phyloP scores from a whole-genome alignment of 2,329 filamentous ascomycete species.

The Didymella exigua region DNA sequence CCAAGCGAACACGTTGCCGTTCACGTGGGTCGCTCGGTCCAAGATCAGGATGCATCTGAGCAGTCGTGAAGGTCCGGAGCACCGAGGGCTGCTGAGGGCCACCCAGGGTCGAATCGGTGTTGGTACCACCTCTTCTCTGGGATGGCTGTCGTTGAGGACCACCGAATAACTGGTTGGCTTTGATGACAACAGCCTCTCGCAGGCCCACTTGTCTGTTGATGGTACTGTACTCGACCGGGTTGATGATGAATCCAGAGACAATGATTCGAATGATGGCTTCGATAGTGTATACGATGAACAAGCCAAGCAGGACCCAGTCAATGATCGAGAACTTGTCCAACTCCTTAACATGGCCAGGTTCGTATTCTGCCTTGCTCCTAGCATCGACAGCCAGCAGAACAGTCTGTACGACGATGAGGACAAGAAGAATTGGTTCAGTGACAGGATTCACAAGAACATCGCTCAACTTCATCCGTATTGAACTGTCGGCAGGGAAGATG shows the following conservation, averaged over 20 bases:
- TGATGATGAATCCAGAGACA: slow-evolving; percentile 91
- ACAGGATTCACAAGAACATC: slow-evolving; percentile 84
- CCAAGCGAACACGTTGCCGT: slow-evolving; percentile 82
- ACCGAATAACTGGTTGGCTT: slow-evolving; percentile 74
- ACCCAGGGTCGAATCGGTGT: slow-evolving; percentile 37
- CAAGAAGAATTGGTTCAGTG: slow-evolving; percentile 82
- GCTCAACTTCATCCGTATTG: slow-evolving; percentile 74
- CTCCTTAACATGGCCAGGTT: slow-evolving; percentile 57
- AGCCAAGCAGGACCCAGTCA: slow-evolving; percentile 78
- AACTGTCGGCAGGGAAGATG: slow-evolving; percentile 80
- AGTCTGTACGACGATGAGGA: slow-evolving; percentile 87
- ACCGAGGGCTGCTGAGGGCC: slow-evolving; percentile 65
- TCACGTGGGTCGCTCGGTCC: slow-evolving; percentile 69
- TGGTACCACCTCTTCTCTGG: slow-evolving; percentile 57
- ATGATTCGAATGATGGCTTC: slow-evolving; percentile 84
- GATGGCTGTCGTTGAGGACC: slow-evolving; percentile 78
- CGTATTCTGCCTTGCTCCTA: slow-evolving; percentile 69
- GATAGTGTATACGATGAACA: slow-evolving; percentile 89
- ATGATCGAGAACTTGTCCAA: slow-evolving; percentile 71
- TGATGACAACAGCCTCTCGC: slow-evolving; percentile 73
- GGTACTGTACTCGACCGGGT: slow-evolving; percentile 89
- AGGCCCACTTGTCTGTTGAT: slow-evolving; percentile 79
- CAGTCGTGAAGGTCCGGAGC: slow-evolving; percentile 74
- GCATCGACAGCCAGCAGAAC: slow-evolving; percentile 87
- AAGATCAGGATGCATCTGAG: slow-evolving; percentile 63